These are phyloP conservation scores for Scedosporium apiospermum DNA, from an alignment of 2,329 filamentous ascomycete genomes.

Conservation along the genomic window DNA sequence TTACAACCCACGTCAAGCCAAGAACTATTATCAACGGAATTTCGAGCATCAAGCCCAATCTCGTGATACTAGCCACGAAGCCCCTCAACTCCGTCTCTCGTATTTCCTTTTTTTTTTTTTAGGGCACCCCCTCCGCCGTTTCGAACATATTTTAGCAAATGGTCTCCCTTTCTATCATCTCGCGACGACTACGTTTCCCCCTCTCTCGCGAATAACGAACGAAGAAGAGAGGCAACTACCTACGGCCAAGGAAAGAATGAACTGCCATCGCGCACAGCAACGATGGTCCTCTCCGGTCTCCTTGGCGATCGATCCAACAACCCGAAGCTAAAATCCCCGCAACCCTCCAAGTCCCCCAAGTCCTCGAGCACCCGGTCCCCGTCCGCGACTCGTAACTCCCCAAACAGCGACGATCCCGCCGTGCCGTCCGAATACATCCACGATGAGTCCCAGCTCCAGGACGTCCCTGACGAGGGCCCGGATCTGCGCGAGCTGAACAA, in stretches of 20 bases:
- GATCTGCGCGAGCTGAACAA: slow-evolving; percentile 62
- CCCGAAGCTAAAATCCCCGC: neutral
- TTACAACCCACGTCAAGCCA: too few relatives aligned
- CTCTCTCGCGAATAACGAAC: neutral
- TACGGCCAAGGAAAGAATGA: neutral
- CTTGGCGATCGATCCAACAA: slow-evolving; percentile 4
- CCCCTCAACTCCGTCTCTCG: too few relatives aligned
- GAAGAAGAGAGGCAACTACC: neutral
- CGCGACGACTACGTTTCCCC: neutral
- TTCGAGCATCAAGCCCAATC: too few relatives aligned
- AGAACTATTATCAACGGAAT: too few relatives aligned
- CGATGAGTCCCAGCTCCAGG: slow-evolving; percentile 44
- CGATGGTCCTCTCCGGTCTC: slow-evolving; percentile 4
- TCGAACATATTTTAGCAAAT: neutral
- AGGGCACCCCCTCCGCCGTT: neutral
- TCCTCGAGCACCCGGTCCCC: neutral
- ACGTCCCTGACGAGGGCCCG: slow-evolving; percentile 39
- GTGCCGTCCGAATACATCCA: slow-evolving; percentile 32
- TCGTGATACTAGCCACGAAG: too few relatives aligned
- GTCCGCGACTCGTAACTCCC: neutral
- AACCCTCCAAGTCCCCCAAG: neutral
- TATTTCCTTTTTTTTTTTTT: neutral
- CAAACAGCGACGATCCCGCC: neutral
- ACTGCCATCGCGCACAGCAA: neutral
- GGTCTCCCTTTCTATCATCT: neutral